Evolutionary conservation across 164 flowering plant species (phyloP).

Genomic region (Kingdonia uniflora): DNA sequence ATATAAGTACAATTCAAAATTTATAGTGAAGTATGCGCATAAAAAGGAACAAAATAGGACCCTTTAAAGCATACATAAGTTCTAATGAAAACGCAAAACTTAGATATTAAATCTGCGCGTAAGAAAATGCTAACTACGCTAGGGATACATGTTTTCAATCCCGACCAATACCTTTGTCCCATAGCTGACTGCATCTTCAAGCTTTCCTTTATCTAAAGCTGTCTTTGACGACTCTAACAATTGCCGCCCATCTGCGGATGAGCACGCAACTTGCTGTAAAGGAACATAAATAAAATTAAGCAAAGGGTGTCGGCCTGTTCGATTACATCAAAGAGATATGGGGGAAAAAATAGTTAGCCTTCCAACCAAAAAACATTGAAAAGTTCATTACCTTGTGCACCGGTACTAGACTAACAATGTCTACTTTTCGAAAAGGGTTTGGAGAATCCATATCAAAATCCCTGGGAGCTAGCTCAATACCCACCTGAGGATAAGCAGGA

Average conservation of each 20-base stretch:
- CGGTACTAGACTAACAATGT: slow-evolving; percentile 78
- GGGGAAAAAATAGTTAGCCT: too few species aligned
- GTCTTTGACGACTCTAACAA: slow-evolving; percentile 95
- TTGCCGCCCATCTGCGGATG: slow-evolving; percentile 98
- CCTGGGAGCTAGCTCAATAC: slow-evolving; percentile 87
- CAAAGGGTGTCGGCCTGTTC: not conserved
- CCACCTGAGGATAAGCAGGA: slow-evolving; percentile 43
- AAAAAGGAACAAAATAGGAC: not conserved
- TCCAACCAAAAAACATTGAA: not conserved
- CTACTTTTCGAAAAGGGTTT: slow-evolving; percentile 62
- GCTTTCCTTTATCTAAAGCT: slow-evolving; percentile 96
- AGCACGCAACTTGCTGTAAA: slow-evolving; percentile 96
- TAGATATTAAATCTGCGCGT: too few species aligned
- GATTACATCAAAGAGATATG: not conserved
- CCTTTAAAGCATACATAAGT: too few species aligned
- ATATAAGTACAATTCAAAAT: too few species aligned
- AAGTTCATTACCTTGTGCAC: slow-evolving; percentile 73
- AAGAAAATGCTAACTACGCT: too few species aligned
- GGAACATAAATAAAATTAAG: slow-evolving; percentile 10
- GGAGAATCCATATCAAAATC: slow-evolving; percentile 92
- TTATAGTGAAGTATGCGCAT: too few species aligned
- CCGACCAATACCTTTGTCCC: slow-evolving; percentile 81
- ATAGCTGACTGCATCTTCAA: slow-evolving; percentile 95
- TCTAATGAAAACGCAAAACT: too few species aligned
- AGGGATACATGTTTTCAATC: not conserved